Evolutionary conservation across 2,329 filamentous ascomycete species (phyloP).

Genomic region (Fusarium nematophilum): DNA sequence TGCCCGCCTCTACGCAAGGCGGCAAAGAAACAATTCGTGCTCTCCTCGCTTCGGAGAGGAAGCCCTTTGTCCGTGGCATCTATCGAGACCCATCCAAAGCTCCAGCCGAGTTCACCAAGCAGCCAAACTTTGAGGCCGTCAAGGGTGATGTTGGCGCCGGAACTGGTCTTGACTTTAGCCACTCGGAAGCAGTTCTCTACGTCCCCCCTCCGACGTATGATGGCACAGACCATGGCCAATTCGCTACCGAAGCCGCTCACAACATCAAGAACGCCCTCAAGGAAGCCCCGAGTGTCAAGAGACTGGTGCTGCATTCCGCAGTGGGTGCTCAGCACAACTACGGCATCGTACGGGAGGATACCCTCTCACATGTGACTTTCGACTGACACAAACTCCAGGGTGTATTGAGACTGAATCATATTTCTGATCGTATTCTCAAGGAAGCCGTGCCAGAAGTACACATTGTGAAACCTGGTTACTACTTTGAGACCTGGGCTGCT

Average conservation of each 20-base stretch:
- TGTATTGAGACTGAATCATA: constrained; percentile 37
- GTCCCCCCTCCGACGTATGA: constrained; percentile 47
- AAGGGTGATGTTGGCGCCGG: constrained; percentile 47
- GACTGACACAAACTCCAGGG: constrained; percentile 36
- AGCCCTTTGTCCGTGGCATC: constrained; percentile 42
- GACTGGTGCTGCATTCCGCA: constrained; percentile 45
- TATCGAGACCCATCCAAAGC: constrained; percentile 47
- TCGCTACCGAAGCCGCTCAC: constrained; percentile 36
- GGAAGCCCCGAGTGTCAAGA: constrained; percentile 19
- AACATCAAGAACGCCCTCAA: constrained; percentile 37
- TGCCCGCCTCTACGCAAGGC: constrained; percentile 50
- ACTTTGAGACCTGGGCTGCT: constrained; percentile 37
- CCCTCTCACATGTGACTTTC: neutral
- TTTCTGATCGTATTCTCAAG: constrained; percentile 36
- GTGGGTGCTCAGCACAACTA: constrained; percentile 46
- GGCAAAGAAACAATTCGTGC: constrained; percentile 45
- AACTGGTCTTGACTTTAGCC: constrained; percentile 42
- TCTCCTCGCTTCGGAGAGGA: constrained; percentile 37
- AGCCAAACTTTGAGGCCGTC: constrained; percentile 45
- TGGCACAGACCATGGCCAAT: constrained; percentile 38
- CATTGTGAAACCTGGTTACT: constrained; percentile 37
- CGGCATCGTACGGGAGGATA: constrained; percentile 43
- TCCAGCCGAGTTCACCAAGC: constrained; percentile 43
- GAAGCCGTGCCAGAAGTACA: constrained; percentile 32
- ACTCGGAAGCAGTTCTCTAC: constrained; percentile 48